phyloP scores from a whole-genome alignment of 1,139 yeast species.

The Kodamaea ohmeri region DNA sequence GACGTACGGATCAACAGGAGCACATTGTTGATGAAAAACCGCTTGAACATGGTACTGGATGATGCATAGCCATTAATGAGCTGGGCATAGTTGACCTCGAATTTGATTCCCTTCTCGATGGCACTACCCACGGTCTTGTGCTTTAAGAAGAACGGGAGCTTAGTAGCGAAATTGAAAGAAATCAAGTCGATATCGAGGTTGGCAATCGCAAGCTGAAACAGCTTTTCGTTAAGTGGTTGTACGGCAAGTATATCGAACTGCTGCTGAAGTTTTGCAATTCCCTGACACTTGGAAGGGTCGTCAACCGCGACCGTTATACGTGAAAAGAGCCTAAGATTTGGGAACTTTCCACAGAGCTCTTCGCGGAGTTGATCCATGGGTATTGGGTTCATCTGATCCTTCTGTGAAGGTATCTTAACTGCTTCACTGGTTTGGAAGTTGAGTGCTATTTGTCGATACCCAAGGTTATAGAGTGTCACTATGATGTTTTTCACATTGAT shows the following conservation, averaged over 20 bases:
- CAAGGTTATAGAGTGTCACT: conserved; percentile 57
- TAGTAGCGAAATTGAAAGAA: conserved; percentile 62
- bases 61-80: conserved; percentile 39
- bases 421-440: conserved; percentile 61
- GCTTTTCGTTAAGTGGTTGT: conserved; percentile 76
- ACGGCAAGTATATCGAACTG: conserved; percentile 80
- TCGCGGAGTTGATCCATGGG: conserved; percentile 24
- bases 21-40: conserved; percentile 66
- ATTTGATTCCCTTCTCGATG: conserved; percentile 72
- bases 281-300: conserved; percentile 77
- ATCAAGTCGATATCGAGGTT: conserved; percentile 77
- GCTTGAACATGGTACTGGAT: conserved; percentile 34
- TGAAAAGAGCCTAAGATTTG: conserved; percentile 52
- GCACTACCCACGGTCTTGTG: conserved; percentile 87
- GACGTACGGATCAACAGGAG: conserved; percentile 80
- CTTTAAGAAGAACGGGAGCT: conserved; percentile 74
- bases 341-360: conserved; percentile 34
- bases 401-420: conserved; percentile 52
- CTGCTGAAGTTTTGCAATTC: conserved; percentile 57
- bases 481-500: conserved; percentile 47
- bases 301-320: conserved; percentile 73
- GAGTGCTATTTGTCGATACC: conserved; percentile 72
- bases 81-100: conserved; percentile 73
- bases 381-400: conserved; percentile 37
- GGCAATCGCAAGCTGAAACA: conserved; percentile 69